Base-by-base conservation (phyloP, 345 rosid genomes). In the Rhodomyrtus tomentosa region DNA sequence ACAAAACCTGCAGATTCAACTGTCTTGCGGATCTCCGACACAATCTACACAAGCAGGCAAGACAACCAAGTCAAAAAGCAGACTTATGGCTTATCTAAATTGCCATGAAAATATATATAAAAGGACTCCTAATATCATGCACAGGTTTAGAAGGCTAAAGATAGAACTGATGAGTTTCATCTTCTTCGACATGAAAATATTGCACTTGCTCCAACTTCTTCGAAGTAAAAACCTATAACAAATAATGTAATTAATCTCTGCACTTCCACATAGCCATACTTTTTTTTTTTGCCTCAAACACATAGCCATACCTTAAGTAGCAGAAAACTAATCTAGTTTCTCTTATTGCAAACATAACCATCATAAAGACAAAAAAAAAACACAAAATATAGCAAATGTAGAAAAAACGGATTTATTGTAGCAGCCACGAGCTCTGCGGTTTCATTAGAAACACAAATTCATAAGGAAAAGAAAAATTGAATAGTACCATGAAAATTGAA, bases 1-100 rank as follows among this genome's bases (percentile, higher is more conserved):
- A 95, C 76, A 87, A 94, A 97, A 85, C 95, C 98, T 40, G 80
- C 85, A 84, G 94, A 91, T 86, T 97, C 99, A 87, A 97, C 95
- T 48, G 95, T 87, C 89, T 88, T 94, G 87, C 98, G 98, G 86
- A 95, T 92, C 90, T 94, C 98, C 4, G 93, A 93, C 51, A 95
- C 91, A 49, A 96, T 93, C 98, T 95, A 91, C 90, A 79, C 89
- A 52, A 73, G 82, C 58, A 73, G 68, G 85, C 74, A 27, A 48
- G 80, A 80, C 83, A 42, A 58, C 83, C 59, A 22, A 20, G n/a
- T 84, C 52, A 73, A 84, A 72, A 51, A 53, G 84, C 4, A 25
- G 22, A 56, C 24, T 8, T 32, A 32, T 18, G 21, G 76, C 76
- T 68, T 68, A 68, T 45, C 38, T 68, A 42, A 42, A 5, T 32